These are phyloP conservation scores for Schoenoplectus tabernaemontani DNA, from an alignment of 202 grass and related monocot species.

Conservation along the genomic window DNA sequence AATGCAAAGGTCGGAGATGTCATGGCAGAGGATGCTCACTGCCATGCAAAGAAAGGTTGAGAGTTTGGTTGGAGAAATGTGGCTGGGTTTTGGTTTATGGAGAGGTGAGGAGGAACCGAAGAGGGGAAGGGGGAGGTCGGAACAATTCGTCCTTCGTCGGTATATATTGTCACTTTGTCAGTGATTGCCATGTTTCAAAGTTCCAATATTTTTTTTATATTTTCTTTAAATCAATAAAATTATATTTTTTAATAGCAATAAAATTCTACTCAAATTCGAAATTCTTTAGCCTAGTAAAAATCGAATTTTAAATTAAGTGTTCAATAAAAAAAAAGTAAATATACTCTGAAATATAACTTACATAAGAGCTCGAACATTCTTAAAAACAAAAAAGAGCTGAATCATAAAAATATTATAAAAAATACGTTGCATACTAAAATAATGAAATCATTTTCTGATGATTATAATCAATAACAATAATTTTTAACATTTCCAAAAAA, in stretches of 20 bases:
- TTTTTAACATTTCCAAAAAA: too few relatives aligned
- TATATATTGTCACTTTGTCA: slow-evolving; percentile 9
- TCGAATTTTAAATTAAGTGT: too few relatives aligned
- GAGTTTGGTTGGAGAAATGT: neutral
- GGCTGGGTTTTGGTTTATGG: neutral
- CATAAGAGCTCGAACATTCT: too few relatives aligned
- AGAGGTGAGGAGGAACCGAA: neutral
- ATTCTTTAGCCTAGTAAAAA: too few relatives aligned
- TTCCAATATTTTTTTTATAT: neutral
- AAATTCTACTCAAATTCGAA: too few relatives aligned
- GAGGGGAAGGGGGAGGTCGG: neutral
- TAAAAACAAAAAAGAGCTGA: too few relatives aligned
- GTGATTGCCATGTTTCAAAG: neutral
- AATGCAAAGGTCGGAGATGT: slow-evolving; percentile 92
- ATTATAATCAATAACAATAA: neutral
- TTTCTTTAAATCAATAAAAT: neutral
- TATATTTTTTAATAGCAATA: neutral
- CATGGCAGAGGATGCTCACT: slow-evolving; percentile 47
- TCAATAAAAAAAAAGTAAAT: too few relatives aligned
- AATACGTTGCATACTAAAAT: too few relatives aligned
- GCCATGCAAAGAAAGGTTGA: slow-evolving; percentile 41
- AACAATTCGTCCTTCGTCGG: neutral
- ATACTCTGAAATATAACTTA: too few relatives aligned
- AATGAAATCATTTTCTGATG: neutral
- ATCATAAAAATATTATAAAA: too few relatives aligned